Evolutionary conservation across 78 protist species (phyloP).

Genomic region (Dictyostelium brefeldianum): DNA sequence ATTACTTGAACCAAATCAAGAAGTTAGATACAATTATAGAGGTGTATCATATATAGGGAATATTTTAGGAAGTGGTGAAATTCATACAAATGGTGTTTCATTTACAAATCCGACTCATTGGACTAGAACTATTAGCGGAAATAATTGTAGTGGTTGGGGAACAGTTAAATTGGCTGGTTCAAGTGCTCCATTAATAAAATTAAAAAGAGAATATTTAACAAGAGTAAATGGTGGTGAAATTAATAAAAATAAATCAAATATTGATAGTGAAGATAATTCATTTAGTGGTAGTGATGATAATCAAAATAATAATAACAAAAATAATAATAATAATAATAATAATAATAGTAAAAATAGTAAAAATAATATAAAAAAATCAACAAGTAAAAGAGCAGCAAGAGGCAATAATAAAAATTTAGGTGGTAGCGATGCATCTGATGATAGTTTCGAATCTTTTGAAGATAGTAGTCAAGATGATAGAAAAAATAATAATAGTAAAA

Average conservation of each 20-base stretch:
- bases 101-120: slow-evolving; percentile 69
- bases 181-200: slow-evolving; percentile 35
- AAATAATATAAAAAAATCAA: background rate
- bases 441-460: background rate
- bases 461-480: background rate
- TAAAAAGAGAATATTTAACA: slow-evolving; percentile 50
- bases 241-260: background rate
- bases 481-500: background rate
- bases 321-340: background rate
- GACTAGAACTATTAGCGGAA: slow-evolving; percentile 63
- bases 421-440: too few species aligned
- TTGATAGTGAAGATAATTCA: too few species aligned
- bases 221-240: slow-evolving; percentile 38
- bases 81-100: slow-evolving; percentile 56
- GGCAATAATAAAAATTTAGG: too few species aligned
- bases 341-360: background rate
- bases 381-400: background rate
- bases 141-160: slow-evolving; percentile 79
- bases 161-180: slow-evolving; percentile 27
- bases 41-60: slow-evolving; percentile 43
- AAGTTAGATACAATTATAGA: slow-evolving; percentile 60
- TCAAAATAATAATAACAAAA: background rate
- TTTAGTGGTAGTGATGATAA: too few species aligned
- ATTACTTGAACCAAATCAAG: slow-evolving; percentile 25
- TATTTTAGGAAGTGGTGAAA: slow-evolving; percentile 48